Conservation (phyloP, 495 filamentous ascomycete species). For the Hyaloscypha bicolor region DNA sequence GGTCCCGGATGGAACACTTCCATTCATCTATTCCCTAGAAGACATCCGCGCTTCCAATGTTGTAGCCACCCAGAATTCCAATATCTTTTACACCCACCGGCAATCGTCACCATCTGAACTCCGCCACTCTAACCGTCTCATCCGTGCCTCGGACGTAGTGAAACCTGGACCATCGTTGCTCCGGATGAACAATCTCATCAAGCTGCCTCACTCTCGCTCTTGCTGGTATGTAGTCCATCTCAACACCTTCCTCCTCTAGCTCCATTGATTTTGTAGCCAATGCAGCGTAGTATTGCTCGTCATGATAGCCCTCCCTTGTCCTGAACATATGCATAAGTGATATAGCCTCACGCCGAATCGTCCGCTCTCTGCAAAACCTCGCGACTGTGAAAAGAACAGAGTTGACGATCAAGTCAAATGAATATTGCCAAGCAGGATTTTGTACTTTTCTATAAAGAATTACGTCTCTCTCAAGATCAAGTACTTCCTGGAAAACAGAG, state of each 20-base stretch:
- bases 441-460: background rate
- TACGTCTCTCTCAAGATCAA: background rate
- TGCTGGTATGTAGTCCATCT: background rate
- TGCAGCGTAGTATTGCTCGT: background rate
- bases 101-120: too few species aligned
- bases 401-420: background rate
- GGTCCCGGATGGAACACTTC: too few species aligned
- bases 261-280: background rate
- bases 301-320: background rate
- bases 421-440: background rate
- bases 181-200: too few species aligned
- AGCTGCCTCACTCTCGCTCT: background rate
- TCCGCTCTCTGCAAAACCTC: background rate
- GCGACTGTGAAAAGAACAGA: background rate
- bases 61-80: too few species aligned
- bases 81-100: too few species aligned
- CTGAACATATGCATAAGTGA: background rate
- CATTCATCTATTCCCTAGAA: too few species aligned
- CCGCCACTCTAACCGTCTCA: too few species aligned
- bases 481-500: background rate
- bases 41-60: too few species aligned
- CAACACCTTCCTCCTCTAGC: slow-evolving; percentile 1
- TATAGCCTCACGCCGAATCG: background rate
- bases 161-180: too few species aligned
- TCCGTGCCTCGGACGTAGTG: too few species aligned